These are phyloP conservation scores for Thamnidium elegans DNA, from an alignment of 192 early-diverging fungal genomes.

Conservation along the genomic window DNA sequence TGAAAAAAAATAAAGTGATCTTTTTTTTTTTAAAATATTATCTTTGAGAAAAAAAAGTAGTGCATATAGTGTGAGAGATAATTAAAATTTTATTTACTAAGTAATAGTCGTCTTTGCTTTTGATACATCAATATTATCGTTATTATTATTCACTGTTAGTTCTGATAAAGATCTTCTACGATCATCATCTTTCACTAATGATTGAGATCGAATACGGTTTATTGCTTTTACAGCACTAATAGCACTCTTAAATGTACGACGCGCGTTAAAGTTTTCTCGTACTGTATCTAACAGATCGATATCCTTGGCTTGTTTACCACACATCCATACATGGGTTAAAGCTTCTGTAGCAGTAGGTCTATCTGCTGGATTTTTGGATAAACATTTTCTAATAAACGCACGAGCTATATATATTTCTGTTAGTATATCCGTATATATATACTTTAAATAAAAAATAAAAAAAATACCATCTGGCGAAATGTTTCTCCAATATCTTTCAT, in stretches of 20 bases:
- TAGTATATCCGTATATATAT: neutral
- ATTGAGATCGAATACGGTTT: conserved; percentile 42
- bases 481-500: conserved; percentile 72
- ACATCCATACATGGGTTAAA: conserved; percentile 80
- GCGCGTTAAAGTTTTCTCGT: conserved; percentile 74
- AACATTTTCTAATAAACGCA: conserved; percentile 67
- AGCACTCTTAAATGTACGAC: conserved; percentile 58
- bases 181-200: neutral
- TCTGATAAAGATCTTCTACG: no score
- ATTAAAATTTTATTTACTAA: no score
- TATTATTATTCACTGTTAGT: no score
- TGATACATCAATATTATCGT: no score
- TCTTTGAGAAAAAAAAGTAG: no score
- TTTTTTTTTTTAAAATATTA: no score
- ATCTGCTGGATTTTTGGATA: conserved; percentile 63
- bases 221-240: conserved; percentile 59
- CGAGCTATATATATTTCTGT: conserved; percentile 49
- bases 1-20: no score
- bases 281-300: conserved; percentile 83
- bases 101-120: no score
- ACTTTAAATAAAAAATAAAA: neutral
- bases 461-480: conserved; percentile 75
- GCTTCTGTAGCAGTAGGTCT: conserved; percentile 81
- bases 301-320: conserved; percentile 51
- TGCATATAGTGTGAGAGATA: no score